Conservation (phyloP, 495 filamentous ascomycete species). For the Letharia lupina region DNA sequence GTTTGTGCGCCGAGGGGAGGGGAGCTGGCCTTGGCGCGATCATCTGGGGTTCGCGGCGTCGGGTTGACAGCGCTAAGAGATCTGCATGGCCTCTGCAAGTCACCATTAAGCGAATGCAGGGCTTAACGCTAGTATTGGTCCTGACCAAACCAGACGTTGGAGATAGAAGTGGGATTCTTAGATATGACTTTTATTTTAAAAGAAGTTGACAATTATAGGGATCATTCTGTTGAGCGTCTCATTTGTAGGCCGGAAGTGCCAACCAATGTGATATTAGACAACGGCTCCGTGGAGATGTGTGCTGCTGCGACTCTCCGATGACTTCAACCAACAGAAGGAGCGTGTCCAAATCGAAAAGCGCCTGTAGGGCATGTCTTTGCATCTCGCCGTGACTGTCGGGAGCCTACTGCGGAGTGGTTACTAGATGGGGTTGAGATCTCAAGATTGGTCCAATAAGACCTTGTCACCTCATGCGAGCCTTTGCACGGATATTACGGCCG, state of each 20-base stretch:
- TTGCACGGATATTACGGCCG: not conserved
- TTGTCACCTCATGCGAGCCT: not conserved
- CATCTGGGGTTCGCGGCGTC: not conserved
- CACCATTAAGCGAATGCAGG: slow-evolving; percentile 1
- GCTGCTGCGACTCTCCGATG: not conserved
- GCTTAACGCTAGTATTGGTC: not conserved
- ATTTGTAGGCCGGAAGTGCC: not conserved
- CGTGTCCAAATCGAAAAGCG: too few species aligned
- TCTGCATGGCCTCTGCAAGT: not conserved
- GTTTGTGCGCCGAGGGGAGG: not conserved
- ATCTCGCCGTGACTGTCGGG: not conserved
- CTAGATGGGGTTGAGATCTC: not conserved
- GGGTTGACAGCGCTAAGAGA: not conserved
- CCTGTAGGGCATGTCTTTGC: not conserved
- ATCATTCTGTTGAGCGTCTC: not conserved
- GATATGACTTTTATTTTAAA: too few species aligned
- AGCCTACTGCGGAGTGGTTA: not conserved
- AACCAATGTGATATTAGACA: not conserved
- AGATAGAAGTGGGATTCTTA: too few species aligned
- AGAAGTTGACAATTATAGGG: too few species aligned
- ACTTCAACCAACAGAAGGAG: not conserved
- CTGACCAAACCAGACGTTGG: not conserved
- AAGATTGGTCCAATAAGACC: not conserved
- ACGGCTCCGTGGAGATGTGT: not conserved
- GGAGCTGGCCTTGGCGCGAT: not conserved